These are phyloP conservation scores for Hyphopichia fennica DNA, from an alignment of 1,139 yeast species.

Conservation along the genomic window DNA sequence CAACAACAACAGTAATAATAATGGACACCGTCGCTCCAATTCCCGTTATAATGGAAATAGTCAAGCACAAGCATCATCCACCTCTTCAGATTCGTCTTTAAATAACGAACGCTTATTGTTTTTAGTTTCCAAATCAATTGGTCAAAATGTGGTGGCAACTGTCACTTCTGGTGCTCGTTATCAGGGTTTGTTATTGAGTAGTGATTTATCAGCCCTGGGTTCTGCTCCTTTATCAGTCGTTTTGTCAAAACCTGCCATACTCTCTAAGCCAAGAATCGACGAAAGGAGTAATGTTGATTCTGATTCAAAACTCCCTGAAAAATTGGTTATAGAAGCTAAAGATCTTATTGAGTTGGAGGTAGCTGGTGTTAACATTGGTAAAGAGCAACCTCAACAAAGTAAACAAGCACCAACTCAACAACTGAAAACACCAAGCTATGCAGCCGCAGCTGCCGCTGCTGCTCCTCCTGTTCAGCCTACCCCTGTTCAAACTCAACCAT, in stretches of 20 bases:
- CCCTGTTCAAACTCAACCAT: neutral
- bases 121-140: conserved; percentile 54
- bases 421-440: neutral
- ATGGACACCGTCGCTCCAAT: conserved; percentile 29
- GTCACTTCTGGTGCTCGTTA: conserved; percentile 62
- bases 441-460: conserved; percentile 3
- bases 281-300: conserved; percentile 32
- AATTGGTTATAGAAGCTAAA: conserved; percentile 52
- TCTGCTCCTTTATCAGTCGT: conserved; percentile 48
- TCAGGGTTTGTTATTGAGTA: conserved; percentile 54
- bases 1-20: conserved; percentile 1
- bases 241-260: conserved; percentile 44
- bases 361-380: conserved; percentile 36
- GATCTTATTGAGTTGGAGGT: conserved; percentile 67
- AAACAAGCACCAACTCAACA: neutral
- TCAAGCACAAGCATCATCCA: neutral
- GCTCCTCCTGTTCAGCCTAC: conserved; percentile 1
- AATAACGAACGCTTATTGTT: conserved; percentile 48
- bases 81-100: conserved; percentile 11
- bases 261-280: conserved; percentile 32
- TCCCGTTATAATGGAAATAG: conserved; percentile 16
- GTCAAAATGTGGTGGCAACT: conserved; percentile 57
- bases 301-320: conserved; percentile 35
- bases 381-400: conserved; percentile 1
- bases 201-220: conserved; percentile 21